Conservation (phyloP, 805 yeast genomes). For the Naumovozyma castellii region DNA sequence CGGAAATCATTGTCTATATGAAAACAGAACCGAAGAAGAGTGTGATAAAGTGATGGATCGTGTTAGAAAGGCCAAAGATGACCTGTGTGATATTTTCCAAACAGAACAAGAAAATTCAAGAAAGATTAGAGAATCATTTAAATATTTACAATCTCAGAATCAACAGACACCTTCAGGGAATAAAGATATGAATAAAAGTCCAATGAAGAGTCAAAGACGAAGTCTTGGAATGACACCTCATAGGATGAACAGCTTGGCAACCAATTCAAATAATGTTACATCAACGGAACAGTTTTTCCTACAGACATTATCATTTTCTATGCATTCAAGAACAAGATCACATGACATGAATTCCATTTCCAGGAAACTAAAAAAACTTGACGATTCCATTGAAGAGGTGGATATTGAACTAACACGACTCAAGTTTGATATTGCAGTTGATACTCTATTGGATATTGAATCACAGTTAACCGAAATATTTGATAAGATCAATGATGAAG, state of each 20-base stretch:
- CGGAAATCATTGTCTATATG: constrained; percentile 11
- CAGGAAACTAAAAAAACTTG: constrained; percentile 43
- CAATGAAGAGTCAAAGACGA: constrained; percentile 30
- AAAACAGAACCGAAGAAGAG: constrained; percentile 18
- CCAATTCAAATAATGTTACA: not conserved
- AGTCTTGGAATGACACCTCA: constrained; percentile 17
- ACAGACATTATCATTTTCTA: constrained; percentile 46
- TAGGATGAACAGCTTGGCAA: constrained; percentile 4
- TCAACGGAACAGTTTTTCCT: constrained; percentile 31
- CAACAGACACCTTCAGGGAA: constrained; percentile 29
- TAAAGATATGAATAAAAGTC: constrained; percentile 22
- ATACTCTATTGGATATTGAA: constrained; percentile 29
- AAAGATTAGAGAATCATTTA: constrained; percentile 37
- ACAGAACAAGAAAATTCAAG: constrained; percentile 38
- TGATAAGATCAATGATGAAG: constrained; percentile 21
- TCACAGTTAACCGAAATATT: constrained; percentile 12
- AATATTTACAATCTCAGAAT: constrained; percentile 27
- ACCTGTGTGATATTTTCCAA: constrained; percentile 45
- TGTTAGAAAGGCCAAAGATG: constrained; percentile 53
- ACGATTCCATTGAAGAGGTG: constrained; percentile 56
- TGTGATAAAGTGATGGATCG: constrained; percentile 40
- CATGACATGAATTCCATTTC: constrained; percentile 37
- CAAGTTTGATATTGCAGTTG: constrained; percentile 39
- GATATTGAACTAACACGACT: constrained; percentile 60
- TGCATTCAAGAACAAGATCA: constrained; percentile 51